Evolutionary conservation across 2,329 filamentous ascomycete genomes (phyloP), one percentile per base, ranked within the genome.

Genomic region (Sporothrix variecibatus): DNA sequence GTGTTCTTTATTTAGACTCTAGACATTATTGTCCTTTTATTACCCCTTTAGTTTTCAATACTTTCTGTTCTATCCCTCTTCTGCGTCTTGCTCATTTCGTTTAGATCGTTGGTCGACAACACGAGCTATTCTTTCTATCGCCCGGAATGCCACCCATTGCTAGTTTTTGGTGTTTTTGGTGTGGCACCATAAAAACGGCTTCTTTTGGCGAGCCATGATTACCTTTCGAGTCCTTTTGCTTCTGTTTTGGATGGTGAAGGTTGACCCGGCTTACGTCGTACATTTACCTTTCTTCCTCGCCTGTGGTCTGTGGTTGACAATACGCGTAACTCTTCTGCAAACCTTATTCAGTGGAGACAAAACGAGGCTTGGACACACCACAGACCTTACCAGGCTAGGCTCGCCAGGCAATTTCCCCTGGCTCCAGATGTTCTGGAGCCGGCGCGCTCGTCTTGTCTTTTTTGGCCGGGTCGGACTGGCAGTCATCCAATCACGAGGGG

Each of bases 311-410:
- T 11, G 11, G 28, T 26, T 26, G 34, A 34, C 7, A 34, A 60
- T 60, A 60, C 56, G 56, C 56, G 28, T 34, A 20, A 7, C 17
- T 34, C 56, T 49, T 49, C 17, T 20, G 17, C 28, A 62, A 62
- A 62, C 58, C 58, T 62, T 62, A 62, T 62, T 62, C 17, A 38
- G 58, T 62, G 58, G 58, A n/a, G 31, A 62, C 58, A n/a, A 38
- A 62, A 62, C 2, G 58, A 62, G 58, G 58, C 58, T 62, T 62
- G 58, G 58, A 26, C 53, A 2, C n/a, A 34, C 26, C 2, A 3
- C 8, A 9, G 31, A 38, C 56, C 28, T 31, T n/a, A 34, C 28
- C n/a, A n/a, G n/a, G n/a, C n/a, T n/a, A n/a, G n/a, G n/a, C n/a
- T n/a, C n/a, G n/a, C n/a, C 58, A n/a, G 31, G 31, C 58, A 38